Evolutionary conservation across 1,284 basidiomycete species (phyloP), one percentile per base, ranked within the genome.

Genomic region (Puccinia coronata): DNA sequence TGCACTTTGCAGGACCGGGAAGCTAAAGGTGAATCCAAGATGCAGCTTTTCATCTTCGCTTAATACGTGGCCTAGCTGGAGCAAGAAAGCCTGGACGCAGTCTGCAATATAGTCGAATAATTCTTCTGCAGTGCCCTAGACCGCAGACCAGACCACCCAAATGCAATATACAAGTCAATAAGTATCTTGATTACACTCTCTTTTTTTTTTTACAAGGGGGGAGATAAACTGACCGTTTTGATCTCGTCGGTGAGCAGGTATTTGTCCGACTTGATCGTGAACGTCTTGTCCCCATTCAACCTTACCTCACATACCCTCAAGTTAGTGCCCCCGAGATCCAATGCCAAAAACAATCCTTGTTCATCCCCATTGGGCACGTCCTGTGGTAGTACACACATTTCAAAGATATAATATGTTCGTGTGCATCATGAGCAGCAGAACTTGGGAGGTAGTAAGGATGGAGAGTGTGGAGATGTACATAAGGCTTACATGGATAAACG

Each of bases 1-100:
- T 0, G 96, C 95, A 0, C 94, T 95, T 86, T 99, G 97, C 85
- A 98, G 94, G 67, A 98, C 97, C 2, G 96, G 97, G 88, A 98
- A 98, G 67, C 93, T 95, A 87, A 99, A 99, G 0, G 95, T 98
- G 78, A 98, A 89, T 8, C 95, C 95, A 5, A 98, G 90, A 82
- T 93, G 91, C 82, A 98, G 84, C 82, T 91, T 88, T 84, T 88
- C 88, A 43, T 88, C 87, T 76, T 85, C 79, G 82, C 85, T 55
- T 28, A 55, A 74, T 82, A 87, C 81, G 83, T 88, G 86, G 84
- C 89, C 83, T 85, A 89, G 84, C 81, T 92, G 90, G n/a, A 91
- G 96, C 82, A 99, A 88, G 88, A 99, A 99, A 14, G 92, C 91
- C 85, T 96, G 94, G 43, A 99, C 95, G 9, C 93, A 96, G 84